Percentiles rank a stretch among this genome's conserved stretches.
Conservation (phyloP, 2,329 filamentous ascomycete species). For the Esteya vermicola region DNA sequence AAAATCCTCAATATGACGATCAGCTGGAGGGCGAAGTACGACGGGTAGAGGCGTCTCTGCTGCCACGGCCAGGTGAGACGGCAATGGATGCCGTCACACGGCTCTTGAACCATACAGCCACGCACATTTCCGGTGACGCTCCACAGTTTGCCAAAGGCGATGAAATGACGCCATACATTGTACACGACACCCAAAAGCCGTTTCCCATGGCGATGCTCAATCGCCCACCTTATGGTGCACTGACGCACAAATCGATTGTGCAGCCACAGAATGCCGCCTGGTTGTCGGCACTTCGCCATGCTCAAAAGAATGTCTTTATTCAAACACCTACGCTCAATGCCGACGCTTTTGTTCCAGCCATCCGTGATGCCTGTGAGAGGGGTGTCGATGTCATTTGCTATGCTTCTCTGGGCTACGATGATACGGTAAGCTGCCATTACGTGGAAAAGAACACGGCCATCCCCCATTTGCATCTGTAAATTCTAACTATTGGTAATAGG, state of each 20-base stretch:
- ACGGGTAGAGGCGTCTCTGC: conserved; percentile 44
- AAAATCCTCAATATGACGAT: conserved; percentile 49
- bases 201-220: conserved; percentile 62
- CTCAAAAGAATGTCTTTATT: conserved; percentile 53
- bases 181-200: conserved; percentile 33
- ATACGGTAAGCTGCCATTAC: conserved; percentile 29
- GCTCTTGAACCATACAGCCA: conserved; percentile 50
- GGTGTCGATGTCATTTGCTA: conserved; percentile 57
- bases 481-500: conserved; percentile 20
- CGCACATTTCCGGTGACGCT: conserved; percentile 33
- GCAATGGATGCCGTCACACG: conserved; percentile 44
- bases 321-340: conserved; percentile 69
- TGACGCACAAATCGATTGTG: conserved; percentile 43
- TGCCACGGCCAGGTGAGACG: conserved; percentile 35
- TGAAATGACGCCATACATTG: conserved; percentile 53
- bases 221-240: conserved; percentile 50
- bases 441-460: neutral
- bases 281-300: conserved; percentile 54
- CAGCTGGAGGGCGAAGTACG: conserved; percentile 46
- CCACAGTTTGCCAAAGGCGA: conserved; percentile 36
- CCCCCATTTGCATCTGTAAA: neutral
- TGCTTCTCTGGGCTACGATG: conserved; percentile 67
- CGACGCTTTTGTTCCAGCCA: conserved; percentile 46
- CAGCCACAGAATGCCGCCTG: conserved; percentile 67
- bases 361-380: conserved; percentile 49